Evolutionary conservation across 306 rosid species (phyloP), one percentile per base, ranked within the genome.

Genomic region (Acacia confusa): DNA sequence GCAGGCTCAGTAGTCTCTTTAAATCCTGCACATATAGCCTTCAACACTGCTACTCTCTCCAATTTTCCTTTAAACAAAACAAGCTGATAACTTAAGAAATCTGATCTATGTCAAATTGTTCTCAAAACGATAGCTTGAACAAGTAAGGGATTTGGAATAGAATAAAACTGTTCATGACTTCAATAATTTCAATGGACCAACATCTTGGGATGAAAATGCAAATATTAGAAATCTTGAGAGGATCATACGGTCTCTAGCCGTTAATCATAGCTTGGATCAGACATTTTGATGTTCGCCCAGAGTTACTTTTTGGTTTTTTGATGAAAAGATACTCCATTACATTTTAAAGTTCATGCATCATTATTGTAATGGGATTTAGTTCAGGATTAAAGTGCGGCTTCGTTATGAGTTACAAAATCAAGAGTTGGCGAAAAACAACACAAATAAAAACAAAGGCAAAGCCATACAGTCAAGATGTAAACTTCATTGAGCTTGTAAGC

Each of bases 21-120:
- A 79, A 93, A 95, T 86, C 98, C 99, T 25, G 98, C 73, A 78
- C 99, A 95, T 80, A 95, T 14, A 12, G 98, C 99, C 87, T 90
- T 93, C 57, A 93, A 82, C 77, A 95, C 89, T 20, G 93, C 47
- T 67, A 86, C 84, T 85, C 99, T 90, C 82, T 88, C 97, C 89
- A 95, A 83, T 92, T 93, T 90, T 82, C 99, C 99, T 94, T 81
- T 76, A 71, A 48, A 80, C 32, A 72, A 79, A 76, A 71, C n/a
- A 83, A 68, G 75, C 6, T 32, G 63, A 75, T 57, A 83, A 44
- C 44, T 79, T 90, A 44, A 88, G 75, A 78, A 64, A 69, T 71
- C 40, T 63, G 68, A 52, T 34, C 50, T n/a, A 76, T 13, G 57
- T 55, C 9, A 77, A 43, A 85, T n/a, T 69, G 20, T 4, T 32